Base-by-base conservation (phyloP, 2,329 filamentous ascomycete genomes). In the Neonectria neomacrospora region DNA sequence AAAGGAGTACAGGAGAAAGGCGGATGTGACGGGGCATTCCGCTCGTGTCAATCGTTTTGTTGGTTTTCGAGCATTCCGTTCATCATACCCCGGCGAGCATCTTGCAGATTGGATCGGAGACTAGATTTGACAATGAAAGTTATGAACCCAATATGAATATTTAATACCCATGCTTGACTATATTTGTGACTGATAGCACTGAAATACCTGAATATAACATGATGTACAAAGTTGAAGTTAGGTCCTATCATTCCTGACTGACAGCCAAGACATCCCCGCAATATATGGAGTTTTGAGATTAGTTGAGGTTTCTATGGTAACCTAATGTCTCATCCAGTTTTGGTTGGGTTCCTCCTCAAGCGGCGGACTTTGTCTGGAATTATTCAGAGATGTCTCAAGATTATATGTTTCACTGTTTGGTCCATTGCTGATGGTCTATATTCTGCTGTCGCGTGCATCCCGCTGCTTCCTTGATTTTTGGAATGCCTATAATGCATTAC, bases 1-100 rank as follows among this genome's bases (percentile, higher is more conserved):
- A 72, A 64, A 70, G 72, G 72, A 73, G 71, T 74, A 71, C 63
- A 59, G 67, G 63, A 58, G 67, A 67, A 72, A 58, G 66, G 65
- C 51, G 68, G 65, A 70, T 61, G 54, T 51, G 64, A 65, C 62
- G 58, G 53, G 66, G 64, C 60, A 57, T 64, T 61, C 52, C 26
- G 61, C 63, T 70, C 56, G 50, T 53, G 58, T 65, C 63, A 60
- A 60, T 63, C 51, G 58, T 66, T 73, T 71, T 65, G 60, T 69
- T 73, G 70, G 37, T 59, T 70, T 73, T 64, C 64, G 65, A 72
- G 68, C 71, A 73, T 73, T 72, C 69, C 59, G 55, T 72, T 73
- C 65, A 72, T 64, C 71, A 73, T 73, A 73, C 71, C 71, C 70
- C 71, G 63, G 56, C 63, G 65, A 52, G 68, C 70, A 72, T 68